A percentile compares a stretch with the other conserved stretches of the same genome.
phyloP scores from a whole-genome alignment of 2,329 filamentous ascomycete species.

The Albifimbria verrucaria region DNA sequence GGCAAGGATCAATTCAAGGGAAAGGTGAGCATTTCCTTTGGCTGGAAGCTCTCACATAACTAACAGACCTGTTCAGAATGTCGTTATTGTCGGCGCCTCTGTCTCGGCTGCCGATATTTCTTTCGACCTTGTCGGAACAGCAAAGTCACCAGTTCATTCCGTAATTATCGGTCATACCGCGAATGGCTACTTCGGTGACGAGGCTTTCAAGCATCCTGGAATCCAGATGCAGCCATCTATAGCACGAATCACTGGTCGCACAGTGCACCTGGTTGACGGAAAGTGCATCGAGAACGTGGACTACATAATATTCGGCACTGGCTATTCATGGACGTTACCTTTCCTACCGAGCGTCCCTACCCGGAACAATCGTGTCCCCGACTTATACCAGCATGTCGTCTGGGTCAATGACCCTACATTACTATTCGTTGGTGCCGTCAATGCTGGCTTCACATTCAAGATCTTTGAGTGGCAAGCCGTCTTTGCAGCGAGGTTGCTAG shows the following conservation, averaged over 20 bases:
- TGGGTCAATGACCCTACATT: slow-evolving; percentile 51
- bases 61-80: slow-evolving; percentile 34
- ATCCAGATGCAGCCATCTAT: slow-evolving; percentile 47
- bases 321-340: slow-evolving; percentile 61
- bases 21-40: too few species aligned
- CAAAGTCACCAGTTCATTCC: slow-evolving; percentile 45
- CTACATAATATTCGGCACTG: slow-evolving; percentile 63
- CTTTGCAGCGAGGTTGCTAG: slow-evolving; percentile 54
- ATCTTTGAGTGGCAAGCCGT: slow-evolving; percentile 69
- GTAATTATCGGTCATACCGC: slow-evolving; percentile 44
- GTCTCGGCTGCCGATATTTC: slow-evolving; percentile 63
- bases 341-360: slow-evolving; percentile 52
- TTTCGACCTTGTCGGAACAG: slow-evolving; percentile 45
- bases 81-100: slow-evolving; percentile 61
- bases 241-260: slow-evolving; percentile 38
- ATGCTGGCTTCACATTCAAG: slow-evolving; percentile 61
- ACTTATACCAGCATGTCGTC: slow-evolving; percentile 57
- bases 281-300: slow-evolving; percentile 51
- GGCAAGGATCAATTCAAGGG: slow-evolving; percentile 39
- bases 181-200: slow-evolving; percentile 56
- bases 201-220: slow-evolving; percentile 57
- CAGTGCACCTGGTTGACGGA: slow-evolving; percentile 56
- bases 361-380: slow-evolving; percentile 52
- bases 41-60: too few species aligned
- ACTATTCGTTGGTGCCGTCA: slow-evolving; percentile 56